Evolutionary conservation across 768 basidiomycete species (phyloP).

Genomic region (Solioccasus polychromus): DNA sequence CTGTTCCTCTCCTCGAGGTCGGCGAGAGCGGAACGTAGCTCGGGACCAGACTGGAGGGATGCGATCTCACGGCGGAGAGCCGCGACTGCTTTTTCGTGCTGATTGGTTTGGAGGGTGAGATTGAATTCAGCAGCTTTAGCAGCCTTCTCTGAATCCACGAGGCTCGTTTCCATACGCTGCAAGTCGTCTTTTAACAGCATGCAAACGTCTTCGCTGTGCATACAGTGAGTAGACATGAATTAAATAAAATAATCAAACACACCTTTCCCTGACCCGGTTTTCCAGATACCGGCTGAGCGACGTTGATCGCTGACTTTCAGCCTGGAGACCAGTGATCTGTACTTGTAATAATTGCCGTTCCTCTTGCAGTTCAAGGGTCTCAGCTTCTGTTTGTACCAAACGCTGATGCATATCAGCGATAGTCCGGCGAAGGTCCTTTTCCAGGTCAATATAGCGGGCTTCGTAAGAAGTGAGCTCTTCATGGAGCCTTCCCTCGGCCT

Average conservation of each 20-base stretch:
- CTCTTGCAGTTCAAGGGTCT: conserved; percentile 39
- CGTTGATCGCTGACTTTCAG: conserved; percentile 61
- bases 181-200: conserved; percentile 38
- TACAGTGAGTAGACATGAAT: conserved; percentile 5
- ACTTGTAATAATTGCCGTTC: conserved; percentile 54
- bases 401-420: conserved; percentile 36
- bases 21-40: conserved; percentile 51
- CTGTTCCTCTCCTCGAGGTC: conserved; percentile 68
- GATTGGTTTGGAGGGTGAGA: conserved; percentile 58
- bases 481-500: conserved; percentile 29
- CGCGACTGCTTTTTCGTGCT: conserved; percentile 62
- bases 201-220: conserved; percentile 47
- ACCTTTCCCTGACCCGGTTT: conserved; percentile 63
- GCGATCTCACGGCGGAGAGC: conserved; percentile 58
- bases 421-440: conserved; percentile 36
- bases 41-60: conserved; percentile 49
- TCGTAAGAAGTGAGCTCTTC: conserved; percentile 27
- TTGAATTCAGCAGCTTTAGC: conserved; percentile 64
- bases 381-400: conserved; percentile 39
- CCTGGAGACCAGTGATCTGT: conserved; percentile 55
- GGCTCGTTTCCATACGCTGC: conserved; percentile 40
- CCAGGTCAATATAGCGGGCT: conserved; percentile 27
- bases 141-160: conserved; percentile 54
- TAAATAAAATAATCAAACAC: conserved; percentile 13
- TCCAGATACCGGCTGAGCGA: conserved; percentile 64